A percentile compares a stretch with the other conserved stretches of the same genome.
Conservation (phyloP, 495 filamentous ascomycete species). For the Talaromyces trachyspermus region DNA sequence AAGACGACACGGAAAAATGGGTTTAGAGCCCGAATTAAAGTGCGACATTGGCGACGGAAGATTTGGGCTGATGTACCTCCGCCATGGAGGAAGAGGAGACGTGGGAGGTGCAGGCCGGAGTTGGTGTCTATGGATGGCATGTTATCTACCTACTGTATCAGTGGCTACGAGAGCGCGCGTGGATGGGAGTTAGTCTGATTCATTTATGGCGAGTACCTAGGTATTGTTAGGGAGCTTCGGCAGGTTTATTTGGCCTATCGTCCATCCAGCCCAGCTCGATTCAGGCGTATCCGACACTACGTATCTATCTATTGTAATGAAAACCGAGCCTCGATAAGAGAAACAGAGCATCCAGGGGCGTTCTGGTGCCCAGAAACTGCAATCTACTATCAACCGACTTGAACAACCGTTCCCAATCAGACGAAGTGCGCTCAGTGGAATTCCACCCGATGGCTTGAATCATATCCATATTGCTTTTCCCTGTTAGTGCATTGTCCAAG, state of each 20-base stretch:
- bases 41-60: conserved; percentile 53
- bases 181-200: too few species aligned
- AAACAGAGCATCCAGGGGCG: neutral
- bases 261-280: too few species aligned
- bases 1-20: conserved; percentile 51
- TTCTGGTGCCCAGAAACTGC: neutral
- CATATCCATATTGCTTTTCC: neutral
- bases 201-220: too few species aligned
- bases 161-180: too few species aligned
- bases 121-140: too few species aligned
- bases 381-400: neutral
- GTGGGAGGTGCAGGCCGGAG: conserved; percentile 44
- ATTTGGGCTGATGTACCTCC: conserved; percentile 54
- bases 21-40: conserved; percentile 33
- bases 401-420: neutral
- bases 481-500: neutral
- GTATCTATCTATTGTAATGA: too few species aligned
- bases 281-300: too few species aligned
- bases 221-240: too few species aligned
- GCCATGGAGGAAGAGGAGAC: conserved; percentile 62
- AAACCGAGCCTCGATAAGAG: neutral
- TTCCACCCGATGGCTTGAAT: neutral
- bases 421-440: neutral
- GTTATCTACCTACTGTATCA: too few species aligned
- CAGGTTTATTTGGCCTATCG: too few species aligned